phyloP scores from a whole-genome alignment of 176 grass and related monocot species.

The Tillandsia leiboldiana region DNA sequence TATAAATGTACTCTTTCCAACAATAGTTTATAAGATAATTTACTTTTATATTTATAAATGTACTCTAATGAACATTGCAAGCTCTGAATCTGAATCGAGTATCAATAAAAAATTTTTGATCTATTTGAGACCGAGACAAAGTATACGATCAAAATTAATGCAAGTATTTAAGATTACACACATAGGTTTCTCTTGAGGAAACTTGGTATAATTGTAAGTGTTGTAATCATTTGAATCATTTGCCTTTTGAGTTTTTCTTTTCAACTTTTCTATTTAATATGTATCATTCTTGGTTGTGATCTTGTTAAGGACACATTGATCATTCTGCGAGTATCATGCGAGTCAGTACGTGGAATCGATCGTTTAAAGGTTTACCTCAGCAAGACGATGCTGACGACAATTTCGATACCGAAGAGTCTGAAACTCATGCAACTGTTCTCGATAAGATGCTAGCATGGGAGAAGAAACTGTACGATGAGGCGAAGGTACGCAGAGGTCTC shows the following conservation, averaged over 20 bases:
- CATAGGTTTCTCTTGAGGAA: no score
- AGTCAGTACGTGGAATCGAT: conserved; percentile 96
- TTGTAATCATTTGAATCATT: no score
- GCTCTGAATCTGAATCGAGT: no score
- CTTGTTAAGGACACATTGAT: conserved; percentile 69
- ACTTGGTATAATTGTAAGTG: no score
- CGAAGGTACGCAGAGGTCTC: conserved; percentile 53
- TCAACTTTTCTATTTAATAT: conserved; percentile 1
- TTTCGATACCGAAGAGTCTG: conserved; percentile 46
- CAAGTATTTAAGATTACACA: no score
- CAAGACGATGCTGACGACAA: conserved; percentile 46
- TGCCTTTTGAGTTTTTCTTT: neutral
- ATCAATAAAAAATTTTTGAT: no score
- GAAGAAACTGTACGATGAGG: conserved; percentile 92
- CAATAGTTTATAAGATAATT: no score
- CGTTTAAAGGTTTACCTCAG: conserved; percentile 66
- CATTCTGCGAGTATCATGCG: conserved; percentile 90
- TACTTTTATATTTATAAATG: no score
- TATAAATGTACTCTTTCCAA: neutral
- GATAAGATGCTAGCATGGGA: conserved; percentile 99
- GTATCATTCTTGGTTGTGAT: conserved; percentile 5
- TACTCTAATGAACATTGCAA: no score
- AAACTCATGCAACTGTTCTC: conserved; percentile 82
- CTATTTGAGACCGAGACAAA: no score
- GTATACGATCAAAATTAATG: no score